A percentile compares a stretch with the other conserved stretches of the same genome.
Evolutionary conservation across 768 basidiomycete species (phyloP).

Genomic region (Tricholoma saponaceum): DNA sequence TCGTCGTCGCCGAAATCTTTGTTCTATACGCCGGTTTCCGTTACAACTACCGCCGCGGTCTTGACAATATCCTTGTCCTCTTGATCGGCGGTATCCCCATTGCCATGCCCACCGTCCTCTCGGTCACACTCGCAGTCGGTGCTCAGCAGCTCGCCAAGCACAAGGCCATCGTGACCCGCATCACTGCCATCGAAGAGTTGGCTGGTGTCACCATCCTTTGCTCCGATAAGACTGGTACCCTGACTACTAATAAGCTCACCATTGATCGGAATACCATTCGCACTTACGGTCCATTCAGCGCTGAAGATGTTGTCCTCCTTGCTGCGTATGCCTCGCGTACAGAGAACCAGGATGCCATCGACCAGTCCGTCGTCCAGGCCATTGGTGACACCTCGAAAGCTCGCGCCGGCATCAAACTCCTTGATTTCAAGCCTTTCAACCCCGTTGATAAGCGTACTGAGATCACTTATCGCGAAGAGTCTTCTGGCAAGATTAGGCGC

Average conservation of each 20-base stretch:
- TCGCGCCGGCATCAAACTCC: constrained; percentile 88
- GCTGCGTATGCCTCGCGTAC: constrained; percentile 96
- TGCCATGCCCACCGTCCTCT: constrained; percentile 98
- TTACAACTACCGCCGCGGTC: constrained; percentile 89
- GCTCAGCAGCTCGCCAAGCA: constrained; percentile 98
- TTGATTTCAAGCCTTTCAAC: constrained; percentile 99
- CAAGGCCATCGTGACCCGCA: constrained; percentile 99
- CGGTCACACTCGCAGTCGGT: constrained; percentile 97
- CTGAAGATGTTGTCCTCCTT: constrained; percentile 89
- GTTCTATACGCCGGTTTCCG: constrained; percentile 90
- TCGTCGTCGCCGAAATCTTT: constrained; percentile 92
- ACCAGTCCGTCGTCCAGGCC: constrained; percentile 78
- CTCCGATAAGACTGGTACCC: constrained; percentile 98
- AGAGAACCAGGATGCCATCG: constrained; percentile 99
- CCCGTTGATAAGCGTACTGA: constrained; percentile 99
- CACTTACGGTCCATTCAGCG: constrained; percentile 83
- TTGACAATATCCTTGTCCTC: constrained; percentile 96
- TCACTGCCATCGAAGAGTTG: constrained; percentile 97
- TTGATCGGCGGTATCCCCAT: constrained; percentile 99
- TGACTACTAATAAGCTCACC: constrained; percentile 99
- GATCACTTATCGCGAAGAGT: constrained; percentile 94
- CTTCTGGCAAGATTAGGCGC: constrained; percentile 94
- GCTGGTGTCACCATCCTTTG: constrained; percentile 98
- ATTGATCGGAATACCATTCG: constrained; percentile 91
- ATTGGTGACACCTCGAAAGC: constrained; percentile 70